A percentile compares a stretch with the other conserved stretches of the same genome.
Conservation (phyloP, 2,329 filamentous ascomycete species). For the Mycosphaerella arachidis region DNA sequence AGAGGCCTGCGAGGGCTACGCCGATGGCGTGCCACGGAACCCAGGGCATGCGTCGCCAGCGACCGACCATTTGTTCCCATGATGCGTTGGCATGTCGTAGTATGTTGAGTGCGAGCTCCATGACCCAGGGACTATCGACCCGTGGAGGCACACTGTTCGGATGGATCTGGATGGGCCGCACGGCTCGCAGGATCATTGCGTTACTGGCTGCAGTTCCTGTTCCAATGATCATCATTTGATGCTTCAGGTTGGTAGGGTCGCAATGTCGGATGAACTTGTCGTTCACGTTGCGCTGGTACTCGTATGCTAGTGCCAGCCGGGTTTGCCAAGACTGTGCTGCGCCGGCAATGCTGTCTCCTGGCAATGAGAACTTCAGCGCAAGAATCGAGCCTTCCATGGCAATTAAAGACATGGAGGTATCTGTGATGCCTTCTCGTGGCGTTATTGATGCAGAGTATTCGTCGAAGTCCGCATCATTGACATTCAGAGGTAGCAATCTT, state of each 20-base stretch:
- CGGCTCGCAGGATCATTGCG: constrained; percentile 27
- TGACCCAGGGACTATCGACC: constrained; percentile 31
- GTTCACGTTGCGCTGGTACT: constrained; percentile 20
- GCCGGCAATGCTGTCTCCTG: constrained; percentile 11
- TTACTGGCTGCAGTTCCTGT: constrained; percentile 21
- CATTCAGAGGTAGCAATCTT: constrained; percentile 26
- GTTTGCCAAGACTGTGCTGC: constrained; percentile 26
- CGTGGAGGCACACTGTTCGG: constrained; percentile 24
- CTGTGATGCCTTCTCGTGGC: constrained; percentile 24
- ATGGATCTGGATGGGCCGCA: constrained; percentile 27
- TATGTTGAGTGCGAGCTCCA: constrained; percentile 41
- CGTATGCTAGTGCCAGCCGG: constrained; percentile 27
- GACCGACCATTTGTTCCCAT: constrained; percentile 30
- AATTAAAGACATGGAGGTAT: constrained; percentile 27
- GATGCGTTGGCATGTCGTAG: constrained; percentile 35
- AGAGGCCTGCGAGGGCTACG: constrained; percentile 51
- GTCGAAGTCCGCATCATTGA: constrained; percentile 32
- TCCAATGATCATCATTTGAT: constrained; percentile 18
- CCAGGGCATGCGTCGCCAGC: constrained; percentile 50
- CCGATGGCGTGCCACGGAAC: constrained; percentile 55
- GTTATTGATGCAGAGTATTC: constrained; percentile 20
- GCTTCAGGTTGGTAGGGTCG: constrained; percentile 19
- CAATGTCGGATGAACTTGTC: constrained; percentile 26
- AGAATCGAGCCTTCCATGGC: constrained; percentile 14
- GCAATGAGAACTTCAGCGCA: constrained; percentile 15